A percentile compares a stretch with the other conserved stretches of the same genome.
Evolutionary conservation across 768 basidiomycete species (phyloP).

Genomic region (Panellus pusillus): DNA sequence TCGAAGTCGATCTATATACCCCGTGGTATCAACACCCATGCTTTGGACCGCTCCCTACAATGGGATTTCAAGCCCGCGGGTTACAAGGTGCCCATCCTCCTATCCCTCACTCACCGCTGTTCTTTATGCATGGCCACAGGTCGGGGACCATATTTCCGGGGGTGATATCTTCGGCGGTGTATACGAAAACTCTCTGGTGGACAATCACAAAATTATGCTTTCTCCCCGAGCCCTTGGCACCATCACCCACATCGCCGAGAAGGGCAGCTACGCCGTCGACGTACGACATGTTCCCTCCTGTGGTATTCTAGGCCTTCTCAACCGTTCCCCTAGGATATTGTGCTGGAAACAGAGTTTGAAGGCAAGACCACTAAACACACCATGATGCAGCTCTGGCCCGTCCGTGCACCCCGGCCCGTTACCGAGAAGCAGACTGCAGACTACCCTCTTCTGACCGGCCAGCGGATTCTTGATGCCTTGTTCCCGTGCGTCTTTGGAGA

Average conservation of each 20-base stretch:
- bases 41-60: conserved; percentile 80
- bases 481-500: conserved; percentile 71
- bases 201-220: conserved; percentile 98
- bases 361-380: conserved; percentile 92
- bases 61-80: conserved; percentile 93
- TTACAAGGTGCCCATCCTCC: conserved; percentile 57
- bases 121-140: conserved; percentile 39
- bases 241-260: conserved; percentile 89
- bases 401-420: conserved; percentile 94
- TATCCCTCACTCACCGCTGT: conserved; percentile 11
- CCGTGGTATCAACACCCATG: conserved; percentile 96
- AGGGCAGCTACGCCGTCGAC: conserved; percentile 89
- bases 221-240: conserved; percentile 93
- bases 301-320: background rate
- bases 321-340: conserved; percentile 65
- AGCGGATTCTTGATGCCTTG: conserved; percentile 93
- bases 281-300: conserved; percentile 44
- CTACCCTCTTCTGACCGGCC: conserved; percentile 90
- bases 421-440: conserved; percentile 95
- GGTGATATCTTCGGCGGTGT: conserved; percentile 96
- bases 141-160: conserved; percentile 96
- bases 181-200: conserved; percentile 95
- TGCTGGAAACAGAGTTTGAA: conserved; percentile 96
- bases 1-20: conserved; percentile 99
- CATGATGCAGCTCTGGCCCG: conserved; percentile 99